Conservation (phyloP, 495 filamentous ascomycete species). For the Aspergillus funiculosus region DNA sequence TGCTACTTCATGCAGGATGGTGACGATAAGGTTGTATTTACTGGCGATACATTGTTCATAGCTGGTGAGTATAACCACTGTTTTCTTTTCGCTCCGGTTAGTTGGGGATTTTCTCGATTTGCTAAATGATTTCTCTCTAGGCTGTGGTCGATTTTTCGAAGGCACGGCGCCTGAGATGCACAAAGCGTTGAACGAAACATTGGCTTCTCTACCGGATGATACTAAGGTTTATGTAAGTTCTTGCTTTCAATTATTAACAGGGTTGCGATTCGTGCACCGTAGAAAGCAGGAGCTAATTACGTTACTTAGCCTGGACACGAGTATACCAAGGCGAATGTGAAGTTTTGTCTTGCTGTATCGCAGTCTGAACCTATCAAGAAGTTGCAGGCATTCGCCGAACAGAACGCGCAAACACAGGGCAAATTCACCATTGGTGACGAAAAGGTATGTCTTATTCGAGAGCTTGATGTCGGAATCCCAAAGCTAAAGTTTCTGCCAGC, state of each 20-base stretch:
- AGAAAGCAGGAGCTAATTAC: conserved; percentile 1
- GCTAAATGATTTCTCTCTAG: conserved; percentile 40
- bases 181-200: conserved; percentile 78
- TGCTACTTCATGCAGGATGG: conserved; percentile 85
- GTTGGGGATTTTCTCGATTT: too few relatives aligned
- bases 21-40: conserved; percentile 79
- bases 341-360: conserved; percentile 71
- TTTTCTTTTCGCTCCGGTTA: neutral
- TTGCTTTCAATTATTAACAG: neutral
- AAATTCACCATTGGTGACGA: conserved; percentile 97
- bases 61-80: conserved; percentile 52
- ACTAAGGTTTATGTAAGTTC: conserved; percentile 81
- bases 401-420: conserved; percentile 83
- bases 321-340: conserved; percentile 91
- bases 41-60: conserved; percentile 93
- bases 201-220: conserved; percentile 78
- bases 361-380: conserved; percentile 70
- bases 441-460: conserved; percentile 55
- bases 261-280: neutral
- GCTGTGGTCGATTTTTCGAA: conserved; percentile 97
- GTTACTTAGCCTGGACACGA: conserved; percentile 78
- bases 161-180: conserved; percentile 89
- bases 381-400: conserved; percentile 67
- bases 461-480: conserved; percentile 1
- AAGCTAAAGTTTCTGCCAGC: conserved; percentile 38